Base-by-base conservation (phyloP, 2,329 filamentous ascomycete genomes). In the Cladophialophora chaetospira region DNA sequence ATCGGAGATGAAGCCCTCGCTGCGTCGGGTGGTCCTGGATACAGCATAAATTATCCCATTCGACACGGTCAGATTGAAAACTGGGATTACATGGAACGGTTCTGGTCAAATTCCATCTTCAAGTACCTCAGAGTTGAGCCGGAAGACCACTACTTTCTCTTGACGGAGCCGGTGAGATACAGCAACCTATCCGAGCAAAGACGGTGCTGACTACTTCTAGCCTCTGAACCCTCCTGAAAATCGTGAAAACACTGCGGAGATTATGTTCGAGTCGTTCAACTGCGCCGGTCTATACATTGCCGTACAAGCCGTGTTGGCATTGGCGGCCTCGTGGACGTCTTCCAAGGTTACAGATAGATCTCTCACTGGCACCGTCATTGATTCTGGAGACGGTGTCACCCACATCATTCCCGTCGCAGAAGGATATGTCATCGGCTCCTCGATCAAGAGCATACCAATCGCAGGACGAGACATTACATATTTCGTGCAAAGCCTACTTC, bases 21-120 rank as follows among this genome's bases (percentile, higher is more conserved):
- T 60, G 93, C 93, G 43, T 81, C 90, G 44, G 84, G 80, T 64
- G 94, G 94, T 55, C 91, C 94, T 67, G 91, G 94, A 65, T 99
- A 99, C 76, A 93, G 91, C 56, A 82, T 99, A 72, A 91, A 97
- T 77, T 99, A 97, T 75, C 94, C 94, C 56, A 97, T 99, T 69
- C 87, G 94, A 64, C 94, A 99, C 71, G 94, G 94, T 46, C 94
- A 99, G 79, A 90, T 99, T 74, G 94, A 99, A 79, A 97, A 99
- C 73, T 99, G 94, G 94, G 94, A 99, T 76, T 90, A 97, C 70
- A 99, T 99, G 94, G 94, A 99, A 76, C 88, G 94, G 63, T 99
- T 97, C 79, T 99, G 94, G 94, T 97, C 95, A 66, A 97, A 97
- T 79, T 99, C 94, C 63, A 99, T 99, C 77, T 99, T 99, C 85